phyloP scores from a whole-genome alignment of 345 rosid species.

The Camelina hispida region DNA sequence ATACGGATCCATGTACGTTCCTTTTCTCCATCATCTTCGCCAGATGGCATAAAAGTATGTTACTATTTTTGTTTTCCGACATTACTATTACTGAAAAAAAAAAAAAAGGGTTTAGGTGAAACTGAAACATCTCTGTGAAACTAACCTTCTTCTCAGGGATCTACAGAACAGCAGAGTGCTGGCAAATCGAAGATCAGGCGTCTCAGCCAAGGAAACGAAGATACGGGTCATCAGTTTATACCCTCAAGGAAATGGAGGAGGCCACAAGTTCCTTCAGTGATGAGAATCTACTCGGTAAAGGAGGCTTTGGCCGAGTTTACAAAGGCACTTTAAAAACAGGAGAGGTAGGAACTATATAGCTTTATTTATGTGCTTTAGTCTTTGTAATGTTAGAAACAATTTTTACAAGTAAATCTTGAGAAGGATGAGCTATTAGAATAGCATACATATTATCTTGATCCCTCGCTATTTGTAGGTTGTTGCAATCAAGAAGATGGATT shows the following conservation, averaged over 20 bases:
- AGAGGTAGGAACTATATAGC: slow-evolving; percentile 58
- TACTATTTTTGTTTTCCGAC: not conserved
- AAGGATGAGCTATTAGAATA: slow-evolving; percentile 15
- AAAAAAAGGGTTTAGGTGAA: slow-evolving; percentile 9
- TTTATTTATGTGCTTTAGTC: slow-evolving; percentile 38
- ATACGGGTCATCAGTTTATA: slow-evolving; percentile 74
- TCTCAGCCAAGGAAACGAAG: slow-evolving; percentile 54
- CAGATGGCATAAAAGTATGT: slow-evolving; percentile 44
- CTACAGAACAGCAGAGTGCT: slow-evolving; percentile 69
- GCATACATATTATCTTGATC: slow-evolving; percentile 25
- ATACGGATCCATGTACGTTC: slow-evolving; percentile 83
- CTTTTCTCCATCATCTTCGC: slow-evolving; percentile 49
- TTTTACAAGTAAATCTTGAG: not conserved
- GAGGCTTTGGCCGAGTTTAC: slow-evolving; percentile 94
- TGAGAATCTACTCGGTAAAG: slow-evolving; percentile 74
- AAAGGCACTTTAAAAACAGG: slow-evolving; percentile 80
- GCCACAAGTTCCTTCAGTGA: slow-evolving; percentile 82
- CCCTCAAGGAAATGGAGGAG: slow-evolving; percentile 90
- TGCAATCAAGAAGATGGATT: slow-evolving; percentile 97
- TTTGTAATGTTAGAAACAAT: slow-evolving; percentile 27
- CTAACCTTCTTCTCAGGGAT: slow-evolving; percentile 62
- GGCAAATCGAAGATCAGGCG: slow-evolving; percentile 69
- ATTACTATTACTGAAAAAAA: not conserved
- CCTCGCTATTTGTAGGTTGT: slow-evolving; percentile 67
- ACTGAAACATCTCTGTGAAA: slow-evolving; percentile 38